Evolutionary conservation across 495 filamentous ascomycete species (phyloP).

Genomic region (Podospora anserina): DNA sequence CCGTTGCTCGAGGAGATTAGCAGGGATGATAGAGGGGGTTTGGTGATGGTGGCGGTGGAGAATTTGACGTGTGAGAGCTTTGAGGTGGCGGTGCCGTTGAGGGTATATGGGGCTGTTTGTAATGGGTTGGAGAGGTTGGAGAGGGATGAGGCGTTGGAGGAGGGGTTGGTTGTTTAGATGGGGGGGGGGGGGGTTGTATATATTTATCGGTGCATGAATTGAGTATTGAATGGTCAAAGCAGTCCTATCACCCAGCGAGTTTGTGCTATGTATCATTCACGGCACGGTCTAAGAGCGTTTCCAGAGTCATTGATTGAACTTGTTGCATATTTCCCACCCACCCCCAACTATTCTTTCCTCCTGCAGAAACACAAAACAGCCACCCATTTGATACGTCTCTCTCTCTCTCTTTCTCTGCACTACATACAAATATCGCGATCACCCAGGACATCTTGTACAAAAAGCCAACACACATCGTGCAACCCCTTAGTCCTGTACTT

Average conservation of each 20-base stretch:
- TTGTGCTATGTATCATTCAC: no score
- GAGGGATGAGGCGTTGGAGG: slow-evolving; percentile 44
- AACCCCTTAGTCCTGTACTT: neutral
- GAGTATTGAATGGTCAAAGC: neutral
- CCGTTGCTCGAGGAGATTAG: slow-evolving; percentile 59
- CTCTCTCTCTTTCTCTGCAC: neutral
- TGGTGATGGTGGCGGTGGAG: slow-evolving; percentile 68
- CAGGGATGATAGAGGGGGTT: slow-evolving; percentile 66
- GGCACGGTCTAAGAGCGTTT: no score
- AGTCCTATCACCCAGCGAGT: no score
- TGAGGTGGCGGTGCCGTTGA: slow-evolving; percentile 78
- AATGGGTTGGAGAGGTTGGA: slow-evolving; percentile 47
- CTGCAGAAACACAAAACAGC: neutral
- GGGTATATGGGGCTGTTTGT: slow-evolving; percentile 70
- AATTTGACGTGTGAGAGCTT: slow-evolving; percentile 81
- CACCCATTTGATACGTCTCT: neutral
- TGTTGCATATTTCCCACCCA: neutral
- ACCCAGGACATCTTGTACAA: neutral
- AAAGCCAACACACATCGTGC: neutral
- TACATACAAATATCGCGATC: neutral
- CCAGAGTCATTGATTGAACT: no score
- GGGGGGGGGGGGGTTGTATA: neutral
- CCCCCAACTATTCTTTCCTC: no score
- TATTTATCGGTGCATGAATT: neutral
- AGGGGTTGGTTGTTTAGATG: slow-evolving; percentile 48